Evolutionary conservation across 1,284 basidiomycete genomes (phyloP).

Genomic region (Trichosporon sp.): DNA sequence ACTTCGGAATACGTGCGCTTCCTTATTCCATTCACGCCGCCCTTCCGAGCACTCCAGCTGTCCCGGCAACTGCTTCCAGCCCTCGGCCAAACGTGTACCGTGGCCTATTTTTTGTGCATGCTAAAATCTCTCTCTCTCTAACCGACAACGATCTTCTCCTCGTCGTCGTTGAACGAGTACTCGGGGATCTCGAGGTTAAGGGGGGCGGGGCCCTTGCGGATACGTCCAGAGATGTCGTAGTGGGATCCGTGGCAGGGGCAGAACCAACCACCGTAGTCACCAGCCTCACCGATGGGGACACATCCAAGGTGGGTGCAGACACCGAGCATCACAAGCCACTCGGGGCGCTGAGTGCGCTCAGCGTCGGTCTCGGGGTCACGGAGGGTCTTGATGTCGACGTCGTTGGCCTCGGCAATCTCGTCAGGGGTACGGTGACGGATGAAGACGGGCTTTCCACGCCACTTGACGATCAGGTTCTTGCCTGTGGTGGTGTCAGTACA

Average conservation of each 20-base stretch:
- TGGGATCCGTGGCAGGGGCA: slow-evolving; percentile 98
- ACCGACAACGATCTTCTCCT: slow-evolving; percentile 86
- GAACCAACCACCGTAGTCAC: slow-evolving; percentile 99
- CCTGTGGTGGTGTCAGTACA: slow-evolving; percentile 17
- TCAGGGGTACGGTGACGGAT: slow-evolving; percentile 89
- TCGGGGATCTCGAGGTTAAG: slow-evolving; percentile 90
- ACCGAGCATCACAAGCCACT: slow-evolving; percentile 97
- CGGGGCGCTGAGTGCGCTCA: slow-evolving; percentile 83
- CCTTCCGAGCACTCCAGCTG: not conserved
- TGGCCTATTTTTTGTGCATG: slow-evolving; percentile 9
- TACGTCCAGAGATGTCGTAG: slow-evolving; percentile 77
- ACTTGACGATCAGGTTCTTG: slow-evolving; percentile 80
- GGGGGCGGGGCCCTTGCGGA: slow-evolving; percentile 90
- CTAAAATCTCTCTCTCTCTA: slow-evolving; percentile 47
- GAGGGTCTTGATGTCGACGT: slow-evolving; percentile 74
- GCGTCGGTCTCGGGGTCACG: slow-evolving; percentile 92
- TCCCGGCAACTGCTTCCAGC: not conserved
- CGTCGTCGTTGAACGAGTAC: slow-evolving; percentile 80
- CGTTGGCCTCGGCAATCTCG: slow-evolving; percentile 92
- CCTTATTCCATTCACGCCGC: not conserved
- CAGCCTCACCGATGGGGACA: slow-evolving; percentile 96
- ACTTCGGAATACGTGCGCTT: no score
- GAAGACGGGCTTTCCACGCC: slow-evolving; percentile 99
- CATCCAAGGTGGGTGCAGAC: slow-evolving; percentile 99
- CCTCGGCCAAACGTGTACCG: not conserved